These are phyloP conservation scores for Aspergillus steynii DNA, from an alignment of 495 filamentous ascomycete species.

Conservation along the genomic window DNA sequence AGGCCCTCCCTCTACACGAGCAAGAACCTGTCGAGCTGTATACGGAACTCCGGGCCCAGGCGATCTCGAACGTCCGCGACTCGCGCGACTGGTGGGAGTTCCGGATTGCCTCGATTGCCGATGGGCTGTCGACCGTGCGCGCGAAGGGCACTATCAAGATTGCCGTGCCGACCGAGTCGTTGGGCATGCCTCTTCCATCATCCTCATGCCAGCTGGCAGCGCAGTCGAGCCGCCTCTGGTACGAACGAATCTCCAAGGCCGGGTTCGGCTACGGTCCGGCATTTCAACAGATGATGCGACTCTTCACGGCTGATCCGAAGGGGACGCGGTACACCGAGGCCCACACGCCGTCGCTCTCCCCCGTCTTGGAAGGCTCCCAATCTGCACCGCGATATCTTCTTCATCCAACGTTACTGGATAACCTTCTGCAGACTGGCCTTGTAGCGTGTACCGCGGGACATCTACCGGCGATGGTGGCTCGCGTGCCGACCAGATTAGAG, in stretches of 20 bases:
- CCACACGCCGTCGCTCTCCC: neutral
- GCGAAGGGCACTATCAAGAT: neutral
- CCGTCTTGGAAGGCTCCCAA: too few relatives aligned
- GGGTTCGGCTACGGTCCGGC: neutral
- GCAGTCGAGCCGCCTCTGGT: neutral
- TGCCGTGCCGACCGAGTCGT: neutral
- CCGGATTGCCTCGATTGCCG: neutral
- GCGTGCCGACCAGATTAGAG: neutral
- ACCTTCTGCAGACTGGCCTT: neutral
- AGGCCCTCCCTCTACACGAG: too few relatives aligned
- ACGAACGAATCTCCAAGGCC: neutral
- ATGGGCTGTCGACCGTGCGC: neutral
- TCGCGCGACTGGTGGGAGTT: neutral
- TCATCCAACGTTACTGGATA: slow-evolving; percentile 7
- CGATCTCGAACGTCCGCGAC: neutral
- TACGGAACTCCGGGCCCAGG: neutral
- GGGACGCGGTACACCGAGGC: neutral
- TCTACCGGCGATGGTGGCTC: neutral
- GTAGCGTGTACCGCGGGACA: slow-evolving; percentile 1
- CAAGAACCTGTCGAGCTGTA: too few relatives aligned
- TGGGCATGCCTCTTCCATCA: neutral
- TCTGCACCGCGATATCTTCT: neutral
- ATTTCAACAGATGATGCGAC: neutral
- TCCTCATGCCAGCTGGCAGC: neutral
- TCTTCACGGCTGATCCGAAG: neutral